Conservation (phyloP, 208 protist genomes). For the Trypanosoma avium region DNA sequence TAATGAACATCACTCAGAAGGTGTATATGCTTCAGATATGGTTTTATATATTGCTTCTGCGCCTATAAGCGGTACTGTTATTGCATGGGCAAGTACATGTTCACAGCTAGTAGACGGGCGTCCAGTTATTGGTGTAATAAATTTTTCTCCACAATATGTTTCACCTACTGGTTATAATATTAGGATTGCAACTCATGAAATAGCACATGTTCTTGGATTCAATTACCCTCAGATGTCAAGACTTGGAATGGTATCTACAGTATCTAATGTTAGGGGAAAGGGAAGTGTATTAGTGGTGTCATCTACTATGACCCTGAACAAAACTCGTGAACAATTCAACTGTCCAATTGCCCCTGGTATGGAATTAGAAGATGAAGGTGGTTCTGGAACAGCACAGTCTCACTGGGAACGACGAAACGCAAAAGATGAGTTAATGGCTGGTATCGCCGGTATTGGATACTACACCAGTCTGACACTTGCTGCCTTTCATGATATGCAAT, state of each 20-base stretch:
- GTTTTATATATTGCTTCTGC: constrained; percentile 64
- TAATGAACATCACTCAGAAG: constrained; percentile 24
- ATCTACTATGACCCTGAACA: constrained; percentile 29
- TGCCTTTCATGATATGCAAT: constrained; percentile 70
- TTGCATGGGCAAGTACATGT: constrained; percentile 26
- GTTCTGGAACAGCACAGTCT: constrained; percentile 26
- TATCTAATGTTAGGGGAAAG: constrained; percentile 43
- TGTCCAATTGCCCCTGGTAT: constrained; percentile 51
- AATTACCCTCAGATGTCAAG: neutral
- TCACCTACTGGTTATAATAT: constrained; percentile 6
- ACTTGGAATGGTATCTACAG: constrained; percentile 5
- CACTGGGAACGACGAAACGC: constrained; percentile 14
- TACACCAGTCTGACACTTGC: constrained; percentile 77
- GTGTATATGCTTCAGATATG: constrained; percentile 53
- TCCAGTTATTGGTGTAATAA: constrained; percentile 46
- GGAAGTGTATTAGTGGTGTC: constrained; percentile 28
- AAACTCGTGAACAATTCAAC: constrained; percentile 55
- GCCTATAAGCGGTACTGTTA: neutral
- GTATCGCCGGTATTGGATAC: constrained; percentile 17
- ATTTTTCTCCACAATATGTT: constrained; percentile 45
- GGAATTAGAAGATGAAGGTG: constrained; percentile 76
- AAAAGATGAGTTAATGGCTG: constrained; percentile 11
- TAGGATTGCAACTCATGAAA: constrained; percentile 65
- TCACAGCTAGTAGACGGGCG: constrained; percentile 5
- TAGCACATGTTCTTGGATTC: constrained; percentile 82